Base-by-base conservation (phyloP, 768 basidiomycete species). In the Paxillus rubicundulus region DNA sequence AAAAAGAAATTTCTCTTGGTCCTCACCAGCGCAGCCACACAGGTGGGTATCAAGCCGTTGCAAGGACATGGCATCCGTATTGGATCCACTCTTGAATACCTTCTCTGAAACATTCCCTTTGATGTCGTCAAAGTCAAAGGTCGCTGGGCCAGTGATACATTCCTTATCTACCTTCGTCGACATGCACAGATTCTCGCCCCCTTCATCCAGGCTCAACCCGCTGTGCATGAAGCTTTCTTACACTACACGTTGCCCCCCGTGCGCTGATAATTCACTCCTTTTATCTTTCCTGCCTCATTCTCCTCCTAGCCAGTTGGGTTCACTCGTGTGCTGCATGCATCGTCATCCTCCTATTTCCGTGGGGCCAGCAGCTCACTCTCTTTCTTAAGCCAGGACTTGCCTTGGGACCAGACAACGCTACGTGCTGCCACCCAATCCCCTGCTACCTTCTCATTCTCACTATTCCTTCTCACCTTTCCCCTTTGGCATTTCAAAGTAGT, bases 41-140 rank as follows among this genome's bases (percentile, higher is more conserved):
- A 45, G 0, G 57, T 60, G 0, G 58, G 56, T 0, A 9, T 62
- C 2, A 45, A 54, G 1, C 53, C 53, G 2, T 16, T 67, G 20
- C 58, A 62, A 16, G 59, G 65, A 4, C 67, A 71, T 45, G 54
- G 66, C 12, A 57, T 68, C 4, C 57, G 61, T 49, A 67, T 70
- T 10, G 63, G 70, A 1, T 56, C 65, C 1, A 73, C 72, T 0
- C 59, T 77, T 0, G 68, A 72, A 49, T 74, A 73, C 52, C 64
- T 76, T 0, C 64, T 76, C 5, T 55, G 63, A 10, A 71, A 70
- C 0, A 48, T 70, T 0, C 67, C 72, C 5, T 71, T 77, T 37
- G 69, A 76, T 4, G 68, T 69, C 0, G 62, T 74, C 24, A 72
- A 73, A 43, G 56, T 60, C 0, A 74, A 63, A 18, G 72, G 74